Evolutionary conservation across 2,329 filamentous ascomycete genomes (phyloP).

Genomic region (Bertia moriformis): DNA sequence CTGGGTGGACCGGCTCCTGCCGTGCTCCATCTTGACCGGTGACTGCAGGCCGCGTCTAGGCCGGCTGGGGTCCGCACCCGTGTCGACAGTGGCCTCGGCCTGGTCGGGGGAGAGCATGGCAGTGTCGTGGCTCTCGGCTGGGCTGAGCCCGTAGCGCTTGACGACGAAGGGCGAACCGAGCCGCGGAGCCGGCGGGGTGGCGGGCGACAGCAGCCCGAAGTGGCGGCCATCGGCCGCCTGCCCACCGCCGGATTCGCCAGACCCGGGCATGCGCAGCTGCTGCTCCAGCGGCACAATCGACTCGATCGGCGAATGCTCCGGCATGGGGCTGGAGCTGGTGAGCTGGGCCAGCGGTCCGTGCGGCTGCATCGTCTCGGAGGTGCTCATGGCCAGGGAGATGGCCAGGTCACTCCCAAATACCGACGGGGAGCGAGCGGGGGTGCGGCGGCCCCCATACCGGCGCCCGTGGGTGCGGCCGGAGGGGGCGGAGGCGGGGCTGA

Average conservation of each 20-base stretch:
- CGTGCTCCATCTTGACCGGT: slow-evolving; percentile 27
- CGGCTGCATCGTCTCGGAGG: slow-evolving; percentile 49
- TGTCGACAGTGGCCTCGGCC: too few relatives aligned
- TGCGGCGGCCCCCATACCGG: slow-evolving; percentile 30
- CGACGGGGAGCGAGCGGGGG: slow-evolving; percentile 27
- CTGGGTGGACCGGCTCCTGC: slow-evolving; percentile 32
- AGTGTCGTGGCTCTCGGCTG: too few relatives aligned
- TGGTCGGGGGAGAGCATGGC: slow-evolving; percentile 16
- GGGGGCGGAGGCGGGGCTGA: slow-evolving; percentile 39
- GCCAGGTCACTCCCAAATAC: slow-evolving; percentile 48
- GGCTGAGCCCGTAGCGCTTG: slow-evolving; percentile 47
- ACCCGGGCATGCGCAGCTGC: not conserved
- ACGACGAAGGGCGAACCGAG: slow-evolving; percentile 40
- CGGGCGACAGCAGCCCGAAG: slow-evolving; percentile 9
- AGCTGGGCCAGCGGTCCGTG: slow-evolving; percentile 46
- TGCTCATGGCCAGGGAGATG: slow-evolving; percentile 46
- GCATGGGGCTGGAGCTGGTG: slow-evolving; percentile 27
- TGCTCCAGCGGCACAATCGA: not conserved
- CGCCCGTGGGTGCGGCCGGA: slow-evolving; percentile 34
- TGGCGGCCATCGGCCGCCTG: slow-evolving; percentile 3
- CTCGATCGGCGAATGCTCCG: slow-evolving; percentile 3
- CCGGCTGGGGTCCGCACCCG: slow-evolving; percentile 21
- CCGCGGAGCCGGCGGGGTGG: slow-evolving; percentile 15
- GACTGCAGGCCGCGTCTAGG: slow-evolving; percentile 34
- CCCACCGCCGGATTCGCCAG: slow-evolving; percentile 10